Percentiles rank a stretch among this genome's conserved stretches.
Evolutionary conservation across 2,329 filamentous ascomycete species (phyloP).

Genomic region (Exophiala sp.): DNA sequence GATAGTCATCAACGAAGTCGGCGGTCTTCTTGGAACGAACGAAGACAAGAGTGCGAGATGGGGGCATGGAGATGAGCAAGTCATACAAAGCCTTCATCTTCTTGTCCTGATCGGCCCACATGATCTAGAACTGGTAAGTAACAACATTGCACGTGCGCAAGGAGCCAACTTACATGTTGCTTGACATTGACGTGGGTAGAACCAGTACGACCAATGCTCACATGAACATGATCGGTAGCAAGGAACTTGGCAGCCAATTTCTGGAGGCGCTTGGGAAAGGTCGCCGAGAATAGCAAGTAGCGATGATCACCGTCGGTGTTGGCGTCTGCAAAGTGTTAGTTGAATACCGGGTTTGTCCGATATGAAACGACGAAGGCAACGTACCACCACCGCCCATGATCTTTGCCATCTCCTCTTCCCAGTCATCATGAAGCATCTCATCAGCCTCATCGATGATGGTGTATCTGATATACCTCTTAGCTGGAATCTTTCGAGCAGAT

Average conservation of each 20-base stretch:
- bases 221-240: conserved; percentile 67
- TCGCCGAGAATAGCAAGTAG: conserved; percentile 87
- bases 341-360: conserved; percentile 9
- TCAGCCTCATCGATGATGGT: conserved; percentile 91
- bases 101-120: conserved; percentile 60
- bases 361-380: conserved; percentile 33
- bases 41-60: conserved; percentile 82
- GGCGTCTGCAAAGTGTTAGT: conserved; percentile 50
- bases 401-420: conserved; percentile 69
- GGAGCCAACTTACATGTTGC: conserved; percentile 54
- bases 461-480: conserved; percentile 9
- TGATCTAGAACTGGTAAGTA: conserved; percentile 44
- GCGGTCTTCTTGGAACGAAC: conserved; percentile 76
- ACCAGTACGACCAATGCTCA: conserved; percentile 83
- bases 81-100: conserved; percentile 73
- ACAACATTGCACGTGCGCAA: not conserved
- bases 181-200: conserved; percentile 78
- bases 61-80: conserved; percentile 65
- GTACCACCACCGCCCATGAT: conserved; percentile 79
- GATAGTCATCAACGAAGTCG: conserved; percentile 80
- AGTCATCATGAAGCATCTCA: conserved; percentile 78
- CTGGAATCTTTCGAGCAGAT: no score
- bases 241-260: conserved; percentile 75
- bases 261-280: conserved; percentile 78
- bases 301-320: conserved; percentile 70